Evolutionary conservation across 345 rosid genomes (phyloP), one percentile per base, ranked within the genome.

Genomic region (Garcia nutans): DNA sequence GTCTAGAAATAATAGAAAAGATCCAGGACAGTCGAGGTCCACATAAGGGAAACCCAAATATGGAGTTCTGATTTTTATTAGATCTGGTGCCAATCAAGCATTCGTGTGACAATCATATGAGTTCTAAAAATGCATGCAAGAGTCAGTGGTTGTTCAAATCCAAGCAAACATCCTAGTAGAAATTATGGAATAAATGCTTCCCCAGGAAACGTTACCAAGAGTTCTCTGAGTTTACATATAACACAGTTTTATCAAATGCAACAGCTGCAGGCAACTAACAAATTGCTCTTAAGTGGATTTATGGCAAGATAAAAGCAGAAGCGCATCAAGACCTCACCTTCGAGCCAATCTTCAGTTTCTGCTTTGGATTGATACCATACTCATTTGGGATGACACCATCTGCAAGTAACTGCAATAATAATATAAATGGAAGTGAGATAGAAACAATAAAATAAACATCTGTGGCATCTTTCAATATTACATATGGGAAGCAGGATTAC

Each of bases 351-450:
- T 92, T 92, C 80, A 96, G 84, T 85, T 92, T 96, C 81, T 96
- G 97, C 72, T 89, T 88, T 73, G 99, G 97, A 89, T 96, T 93
- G 75, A 96, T 89, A 70, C 99, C 99, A 75, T 93, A 96, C 85
- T 92, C 99, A 73, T 96, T 96, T 73, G 99, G 99, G 64, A 96
- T 92, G 76, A 96, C 98, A 81, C 98, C 97, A 86, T 96, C 99
- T 75, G 99, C 99, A 65, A 96, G 98, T 78, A 88, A 77, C 98
- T 96, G 88, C 83, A 87, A 82, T 22, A 85, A 83, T 65, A 86
- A 74, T 67, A 77, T 54, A 69, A 72, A 79, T 77, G 74, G 62
- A 45, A 58, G 57, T 77, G 24, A 76, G 59, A 58, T 31, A 63
- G 10, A 20, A 50, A 20, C 3, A 33, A 64, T n/a, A 52, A 69